These are phyloP conservation scores for Colletotrichum somersetense DNA, from an alignment of 2,329 filamentous ascomycete species.

Conservation along the genomic window DNA sequence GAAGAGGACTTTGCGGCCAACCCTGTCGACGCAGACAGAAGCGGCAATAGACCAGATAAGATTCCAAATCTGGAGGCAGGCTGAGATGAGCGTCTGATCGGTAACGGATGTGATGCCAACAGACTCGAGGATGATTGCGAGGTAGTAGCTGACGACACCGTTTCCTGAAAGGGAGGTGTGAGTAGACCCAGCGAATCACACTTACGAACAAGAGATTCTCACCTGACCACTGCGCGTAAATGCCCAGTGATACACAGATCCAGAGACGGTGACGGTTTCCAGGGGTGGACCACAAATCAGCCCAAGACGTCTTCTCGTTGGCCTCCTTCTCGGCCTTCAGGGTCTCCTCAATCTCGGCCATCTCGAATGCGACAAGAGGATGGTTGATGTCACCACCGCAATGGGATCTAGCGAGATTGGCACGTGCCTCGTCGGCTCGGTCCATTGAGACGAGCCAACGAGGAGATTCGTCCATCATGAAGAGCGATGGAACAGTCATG, in stretches of 20 bases:
- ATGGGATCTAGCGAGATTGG: slow-evolving; percentile 45
- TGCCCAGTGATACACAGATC: slow-evolving; percentile 47
- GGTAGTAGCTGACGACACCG: slow-evolving; percentile 64
- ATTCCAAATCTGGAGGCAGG: slow-evolving; percentile 36
- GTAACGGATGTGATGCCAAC: slow-evolving; percentile 47
- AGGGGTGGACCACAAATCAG: slow-evolving; percentile 42
- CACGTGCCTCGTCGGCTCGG: slow-evolving; percentile 46
- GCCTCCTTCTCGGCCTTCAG: slow-evolving; percentile 42
- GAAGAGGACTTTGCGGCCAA: background rate
- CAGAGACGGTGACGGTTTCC: slow-evolving; percentile 49
- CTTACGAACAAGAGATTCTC: background rate
- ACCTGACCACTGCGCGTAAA: slow-evolving; percentile 48
- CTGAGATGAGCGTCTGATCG: slow-evolving; percentile 53
- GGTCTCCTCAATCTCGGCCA: slow-evolving; percentile 45
- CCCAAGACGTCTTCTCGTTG: slow-evolving; percentile 15
- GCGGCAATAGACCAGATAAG: slow-evolving; percentile 28
- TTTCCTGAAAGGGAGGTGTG: slow-evolving; percentile 54
- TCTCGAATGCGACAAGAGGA: slow-evolving; percentile 43
- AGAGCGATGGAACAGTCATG: slow-evolving; percentile 47
- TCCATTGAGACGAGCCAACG: slow-evolving; percentile 47
- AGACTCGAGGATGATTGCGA: slow-evolving; percentile 50
- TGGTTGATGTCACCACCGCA: slow-evolving; percentile 45
- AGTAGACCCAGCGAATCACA: background rate
- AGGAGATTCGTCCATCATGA: slow-evolving; percentile 48
- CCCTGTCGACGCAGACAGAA: slow-evolving; percentile 23